Percentiles rank a stretch among this genome's conserved stretches.
phyloP scores from a whole-genome alignment of 75 land plant species.

The Isoetes taiwanensis region DNA sequence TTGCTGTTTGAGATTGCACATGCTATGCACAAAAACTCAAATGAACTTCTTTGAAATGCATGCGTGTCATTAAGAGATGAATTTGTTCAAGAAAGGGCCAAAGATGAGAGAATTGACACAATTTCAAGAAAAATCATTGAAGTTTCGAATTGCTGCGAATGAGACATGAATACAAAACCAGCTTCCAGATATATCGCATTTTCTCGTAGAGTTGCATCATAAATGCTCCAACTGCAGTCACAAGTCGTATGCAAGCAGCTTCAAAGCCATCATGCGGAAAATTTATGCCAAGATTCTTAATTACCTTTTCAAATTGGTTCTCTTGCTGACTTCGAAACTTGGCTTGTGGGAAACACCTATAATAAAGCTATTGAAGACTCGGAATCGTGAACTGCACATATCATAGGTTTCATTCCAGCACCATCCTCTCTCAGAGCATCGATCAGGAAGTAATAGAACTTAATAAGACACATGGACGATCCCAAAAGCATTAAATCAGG shows the following conservation, averaged over 20 bases:
- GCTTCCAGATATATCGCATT: too few relatives aligned
- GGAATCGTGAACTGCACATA: slow-evolving; percentile 59
- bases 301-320: slow-evolving; percentile 73
- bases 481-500: slow-evolving; percentile 53
- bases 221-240: slow-evolving; percentile 46
- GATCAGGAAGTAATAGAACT: slow-evolving; percentile 81
- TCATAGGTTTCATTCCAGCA: slow-evolving; percentile 70
- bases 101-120: too few relatives aligned
- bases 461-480: slow-evolving; percentile 71
- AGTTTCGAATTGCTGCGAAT: too few relatives aligned
- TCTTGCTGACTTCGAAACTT: slow-evolving; percentile 66
- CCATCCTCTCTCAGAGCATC: slow-evolving; percentile 83
- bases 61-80: too few relatives aligned
- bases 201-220: too few relatives aligned
- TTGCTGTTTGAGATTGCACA: too few relatives aligned
- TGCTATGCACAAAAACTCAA: too few relatives aligned
- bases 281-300: slow-evolving; percentile 56
- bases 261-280: slow-evolving; percentile 80
- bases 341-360: slow-evolving; percentile 85
- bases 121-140: too few relatives aligned
- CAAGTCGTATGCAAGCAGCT: slow-evolving; percentile 73
- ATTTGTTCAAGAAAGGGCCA: too few relatives aligned
- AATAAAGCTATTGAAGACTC: slow-evolving; percentile 49
- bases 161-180: too few relatives aligned
- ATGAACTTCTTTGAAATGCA: too few relatives aligned